phyloP scores from a whole-genome alignment of 2,329 filamentous ascomycete species.

The Fusarium fracticaudum region DNA sequence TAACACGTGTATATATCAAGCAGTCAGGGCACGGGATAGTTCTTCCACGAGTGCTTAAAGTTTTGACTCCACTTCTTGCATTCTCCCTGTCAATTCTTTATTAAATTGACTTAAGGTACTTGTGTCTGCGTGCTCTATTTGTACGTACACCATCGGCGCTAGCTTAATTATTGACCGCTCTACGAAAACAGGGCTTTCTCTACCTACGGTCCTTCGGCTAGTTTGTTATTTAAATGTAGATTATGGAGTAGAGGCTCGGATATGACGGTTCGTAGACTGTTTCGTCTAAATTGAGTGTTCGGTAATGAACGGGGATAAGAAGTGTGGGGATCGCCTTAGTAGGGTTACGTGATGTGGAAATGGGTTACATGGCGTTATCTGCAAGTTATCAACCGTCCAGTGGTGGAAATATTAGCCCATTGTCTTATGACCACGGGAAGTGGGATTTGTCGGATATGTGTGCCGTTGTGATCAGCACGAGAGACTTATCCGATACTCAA shows the following conservation, averaged over 20 bases:
- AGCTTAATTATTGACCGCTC: fast-evolving
- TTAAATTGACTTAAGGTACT: fast-evolving
- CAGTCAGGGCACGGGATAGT: fast-evolving
- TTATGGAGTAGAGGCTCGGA: not conserved
- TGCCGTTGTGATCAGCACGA: not conserved
- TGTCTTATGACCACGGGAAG: not conserved
- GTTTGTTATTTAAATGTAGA: no score
- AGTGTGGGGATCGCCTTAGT: not conserved
- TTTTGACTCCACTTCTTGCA: not conserved
- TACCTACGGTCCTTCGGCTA: fast-evolving
- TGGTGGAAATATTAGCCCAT: not conserved
- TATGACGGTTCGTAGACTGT: not conserved
- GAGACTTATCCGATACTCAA: not conserved
- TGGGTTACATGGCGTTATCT: not conserved
- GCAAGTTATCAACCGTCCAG: not conserved
- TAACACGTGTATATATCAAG: fast-evolving
- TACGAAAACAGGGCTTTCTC: not conserved
- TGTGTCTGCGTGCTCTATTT: fast-evolving
- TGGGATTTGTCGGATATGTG: not conserved
- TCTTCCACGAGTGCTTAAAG: no score
- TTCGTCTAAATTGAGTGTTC: not conserved
- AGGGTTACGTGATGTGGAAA: not conserved
- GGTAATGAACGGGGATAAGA: not conserved
- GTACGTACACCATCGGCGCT: fast-evolving
- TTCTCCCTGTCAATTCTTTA: fast-evolving